These are phyloP conservation scores for Persicaria tinctoria DNA, from an alignment of 148 eudicot genomes.

Conservation along the genomic window DNA sequence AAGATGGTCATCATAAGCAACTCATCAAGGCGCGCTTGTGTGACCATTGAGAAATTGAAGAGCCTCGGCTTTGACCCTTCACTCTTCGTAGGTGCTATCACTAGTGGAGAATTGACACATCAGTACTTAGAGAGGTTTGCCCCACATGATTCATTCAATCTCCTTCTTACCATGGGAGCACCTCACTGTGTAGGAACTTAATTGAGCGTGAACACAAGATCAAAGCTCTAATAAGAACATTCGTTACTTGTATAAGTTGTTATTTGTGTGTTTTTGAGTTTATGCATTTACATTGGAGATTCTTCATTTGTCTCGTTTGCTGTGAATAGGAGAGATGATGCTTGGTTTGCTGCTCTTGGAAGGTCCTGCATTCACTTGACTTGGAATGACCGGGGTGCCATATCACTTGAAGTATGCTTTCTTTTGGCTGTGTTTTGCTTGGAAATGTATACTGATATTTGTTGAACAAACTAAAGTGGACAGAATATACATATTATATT, in stretches of 20 bases:
- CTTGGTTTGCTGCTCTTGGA: conserved; percentile 91
- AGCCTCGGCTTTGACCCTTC: conserved; percentile 92
- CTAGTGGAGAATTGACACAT: conserved; percentile 91
- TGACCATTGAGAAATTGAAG: conserved; percentile 66
- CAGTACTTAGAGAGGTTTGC: conserved; percentile 63
- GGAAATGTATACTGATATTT: background rate
- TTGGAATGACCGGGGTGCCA: conserved; percentile 93
- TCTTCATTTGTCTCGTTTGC: conserved; percentile 12
- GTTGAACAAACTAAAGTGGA: background rate
- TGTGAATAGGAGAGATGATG: conserved; percentile 65
- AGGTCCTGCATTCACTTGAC: conserved; percentile 90
- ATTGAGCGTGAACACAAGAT: background rate
- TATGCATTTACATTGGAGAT: background rate
- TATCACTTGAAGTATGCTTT: conserved; percentile 77
- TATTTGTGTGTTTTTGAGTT: background rate
- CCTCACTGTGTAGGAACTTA: background rate
- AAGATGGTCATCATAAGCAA: conserved; percentile 93
- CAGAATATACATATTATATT: background rate
- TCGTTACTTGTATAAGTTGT: background rate
- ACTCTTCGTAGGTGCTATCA: conserved; percentile 68
- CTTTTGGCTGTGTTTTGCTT: background rate
- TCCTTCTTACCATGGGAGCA: background rate
- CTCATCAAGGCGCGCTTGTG: conserved; percentile 85
- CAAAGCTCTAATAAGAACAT: background rate
- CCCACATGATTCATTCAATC: background rate